Percentiles rank a stretch among this genome's conserved stretches.
Evolutionary conservation across 495 filamentous ascomycete genomes (phyloP).

Genomic region (Rhypophila decipiens): DNA sequence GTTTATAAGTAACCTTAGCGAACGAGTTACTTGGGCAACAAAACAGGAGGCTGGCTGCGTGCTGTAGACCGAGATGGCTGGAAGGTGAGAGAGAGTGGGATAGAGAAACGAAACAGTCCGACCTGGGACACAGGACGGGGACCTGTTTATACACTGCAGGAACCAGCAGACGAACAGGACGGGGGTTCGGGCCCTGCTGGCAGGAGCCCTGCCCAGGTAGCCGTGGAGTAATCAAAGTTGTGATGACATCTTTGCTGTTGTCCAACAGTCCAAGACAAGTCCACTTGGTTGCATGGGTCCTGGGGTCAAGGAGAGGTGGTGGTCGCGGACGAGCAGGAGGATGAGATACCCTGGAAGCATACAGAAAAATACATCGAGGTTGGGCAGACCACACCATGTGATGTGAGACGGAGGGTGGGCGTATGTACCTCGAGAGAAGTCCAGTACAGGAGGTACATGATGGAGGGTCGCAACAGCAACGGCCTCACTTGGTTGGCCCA

Average conservation of each 20-base stretch:
- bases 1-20: conserved; percentile 39
- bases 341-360: too few species aligned
- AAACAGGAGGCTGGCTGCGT: conserved; percentile 18
- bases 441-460: not conserved
- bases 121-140: not conserved
- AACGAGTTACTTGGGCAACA: conserved; percentile 35
- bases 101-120: not conserved
- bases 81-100: conserved; percentile 10
- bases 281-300: conserved; percentile 12
- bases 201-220: not conserved
- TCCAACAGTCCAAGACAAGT: conserved; percentile 9
- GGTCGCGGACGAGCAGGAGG: too few species aligned
- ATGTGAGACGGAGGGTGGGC: not conserved
- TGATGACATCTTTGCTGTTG: conserved; percentile 12
- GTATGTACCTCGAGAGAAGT: conserved; percentile 2
- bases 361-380: too few species aligned
- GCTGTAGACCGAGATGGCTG: conserved; percentile 16
- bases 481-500: not conserved
- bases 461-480: not conserved
- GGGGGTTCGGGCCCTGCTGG: not conserved
- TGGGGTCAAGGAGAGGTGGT: not conserved
- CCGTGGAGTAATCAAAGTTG: not conserved
- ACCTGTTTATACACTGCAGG: conserved; percentile 3
- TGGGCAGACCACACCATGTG: not conserved
- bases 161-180: not conserved